Percentiles rank a stretch among this genome's conserved stretches.
Evolutionary conservation across 2,329 filamentous ascomycete genomes (phyloP).

Genomic region (Hymenoscyphus scutula): DNA sequence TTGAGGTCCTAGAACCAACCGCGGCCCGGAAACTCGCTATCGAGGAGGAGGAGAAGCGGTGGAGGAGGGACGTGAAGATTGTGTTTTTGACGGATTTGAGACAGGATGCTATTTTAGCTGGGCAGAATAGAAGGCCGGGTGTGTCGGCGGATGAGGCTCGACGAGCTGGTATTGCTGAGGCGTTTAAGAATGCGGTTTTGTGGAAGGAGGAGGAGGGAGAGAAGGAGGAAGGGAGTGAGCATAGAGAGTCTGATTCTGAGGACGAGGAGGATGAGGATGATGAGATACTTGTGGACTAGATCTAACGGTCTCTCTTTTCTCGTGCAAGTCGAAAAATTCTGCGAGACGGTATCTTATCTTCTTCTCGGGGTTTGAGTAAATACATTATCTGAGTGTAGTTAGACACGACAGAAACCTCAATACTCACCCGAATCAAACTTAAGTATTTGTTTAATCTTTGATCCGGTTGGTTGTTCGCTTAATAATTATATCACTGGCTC

Average conservation of each 20-base stretch:
- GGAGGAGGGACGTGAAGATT: constrained; percentile 6
- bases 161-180: constrained; percentile 3
- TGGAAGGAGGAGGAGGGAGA: neutral
- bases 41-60: neutral
- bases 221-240: neutral
- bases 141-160: neutral
- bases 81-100: constrained; percentile 5
- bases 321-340: too few relatives aligned
- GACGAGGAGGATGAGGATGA: neutral
- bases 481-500: too few relatives aligned
- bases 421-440: too few relatives aligned
- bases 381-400: too few relatives aligned
- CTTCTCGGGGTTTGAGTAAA: too few relatives aligned
- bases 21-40: neutral
- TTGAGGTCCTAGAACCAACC: neutral
- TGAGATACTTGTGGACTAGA: too few relatives aligned
- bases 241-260: neutral
- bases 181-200: constrained; percentile 4
- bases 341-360: too few relatives aligned
- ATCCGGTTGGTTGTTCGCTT: too few relatives aligned
- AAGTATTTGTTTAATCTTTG: too few relatives aligned
- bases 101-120: neutral
- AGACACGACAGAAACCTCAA: too few relatives aligned
- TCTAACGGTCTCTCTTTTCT: too few relatives aligned
- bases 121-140: neutral